Evolutionary conservation across 2,329 filamentous ascomycete genomes (phyloP).

Genomic region (Pseudocercospora musae): DNA sequence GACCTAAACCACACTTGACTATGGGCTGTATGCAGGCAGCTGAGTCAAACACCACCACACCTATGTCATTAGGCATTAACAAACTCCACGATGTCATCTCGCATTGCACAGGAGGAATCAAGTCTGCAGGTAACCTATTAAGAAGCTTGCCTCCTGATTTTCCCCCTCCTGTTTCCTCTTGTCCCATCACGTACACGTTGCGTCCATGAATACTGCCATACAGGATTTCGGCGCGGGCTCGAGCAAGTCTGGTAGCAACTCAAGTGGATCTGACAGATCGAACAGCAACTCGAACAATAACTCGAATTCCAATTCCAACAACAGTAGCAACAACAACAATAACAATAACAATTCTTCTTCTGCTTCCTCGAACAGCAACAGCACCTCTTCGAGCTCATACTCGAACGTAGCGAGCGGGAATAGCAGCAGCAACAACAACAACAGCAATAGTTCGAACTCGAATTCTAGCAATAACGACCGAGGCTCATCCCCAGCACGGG

Average conservation of each 20-base stretch:
- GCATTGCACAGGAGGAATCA: background rate
- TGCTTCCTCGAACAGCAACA: background rate
- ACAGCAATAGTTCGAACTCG: conserved; percentile 5
- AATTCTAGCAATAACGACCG: background rate
- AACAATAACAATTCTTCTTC: no score
- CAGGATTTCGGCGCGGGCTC: conserved; percentile 1
- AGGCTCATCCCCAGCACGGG: background rate
- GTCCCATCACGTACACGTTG: background rate
- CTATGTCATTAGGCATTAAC: conserved; percentile 3
- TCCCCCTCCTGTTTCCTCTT: background rate
- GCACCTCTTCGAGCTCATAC: background rate
- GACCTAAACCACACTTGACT: background rate
- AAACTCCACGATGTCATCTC: conserved; percentile 1
- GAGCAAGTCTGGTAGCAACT: background rate
- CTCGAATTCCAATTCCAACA: conserved; percentile 9
- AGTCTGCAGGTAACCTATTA: background rate
- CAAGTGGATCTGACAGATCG: background rate
- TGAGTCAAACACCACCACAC: conserved; percentile 3
- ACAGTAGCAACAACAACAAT: conserved; percentile 4
- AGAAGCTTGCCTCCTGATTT: background rate
- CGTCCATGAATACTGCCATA: conserved; percentile 3
- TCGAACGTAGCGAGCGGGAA: background rate
- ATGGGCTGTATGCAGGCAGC: background rate
- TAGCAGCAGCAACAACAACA: conserved; percentile 5
- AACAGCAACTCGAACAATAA: conserved; percentile 3